These are phyloP conservation scores for Tilletia horrida DNA, from an alignment of 1,284 basidiomycete genomes.

Conservation along the genomic window DNA sequence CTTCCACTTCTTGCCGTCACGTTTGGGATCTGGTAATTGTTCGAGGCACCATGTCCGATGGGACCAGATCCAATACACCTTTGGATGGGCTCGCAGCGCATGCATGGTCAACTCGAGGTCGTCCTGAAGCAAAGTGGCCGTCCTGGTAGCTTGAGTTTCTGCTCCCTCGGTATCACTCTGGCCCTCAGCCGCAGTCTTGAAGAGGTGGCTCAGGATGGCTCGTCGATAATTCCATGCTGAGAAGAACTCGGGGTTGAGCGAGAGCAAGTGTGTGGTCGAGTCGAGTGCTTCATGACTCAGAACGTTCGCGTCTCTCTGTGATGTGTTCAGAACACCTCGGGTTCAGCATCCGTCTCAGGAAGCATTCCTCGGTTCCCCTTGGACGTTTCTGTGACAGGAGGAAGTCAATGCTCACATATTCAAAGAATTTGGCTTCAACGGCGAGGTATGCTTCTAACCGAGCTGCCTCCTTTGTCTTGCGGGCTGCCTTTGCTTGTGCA, in stretches of 20 bases:
- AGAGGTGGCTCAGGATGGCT: constrained; percentile 35
- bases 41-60: constrained; percentile 52
- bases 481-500: constrained; percentile 30
- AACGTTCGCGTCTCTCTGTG: constrained; percentile 14
- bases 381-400: not conserved
- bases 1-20: constrained; percentile 34
- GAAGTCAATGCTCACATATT: constrained; percentile 19
- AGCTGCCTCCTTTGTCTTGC: constrained; percentile 41
- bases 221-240: constrained; percentile 53
- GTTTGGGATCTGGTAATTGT: constrained; percentile 24
- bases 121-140: constrained; percentile 30
- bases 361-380: not conserved
- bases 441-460: constrained; percentile 36
- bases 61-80: constrained; percentile 56
- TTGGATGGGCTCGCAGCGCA: constrained; percentile 49
- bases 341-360: not conserved
- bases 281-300: constrained; percentile 27
- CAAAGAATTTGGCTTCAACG: constrained; percentile 35
- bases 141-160: constrained; percentile 34
- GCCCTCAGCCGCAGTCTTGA: constrained; percentile 16
- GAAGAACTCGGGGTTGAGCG: constrained; percentile 51
- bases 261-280: constrained; percentile 40
- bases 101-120: constrained; percentile 48
- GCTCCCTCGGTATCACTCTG: not conserved
- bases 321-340: not conserved